Conservation (phyloP, 164 flowering plant genomes). For the Stephania cephalantha region DNA sequence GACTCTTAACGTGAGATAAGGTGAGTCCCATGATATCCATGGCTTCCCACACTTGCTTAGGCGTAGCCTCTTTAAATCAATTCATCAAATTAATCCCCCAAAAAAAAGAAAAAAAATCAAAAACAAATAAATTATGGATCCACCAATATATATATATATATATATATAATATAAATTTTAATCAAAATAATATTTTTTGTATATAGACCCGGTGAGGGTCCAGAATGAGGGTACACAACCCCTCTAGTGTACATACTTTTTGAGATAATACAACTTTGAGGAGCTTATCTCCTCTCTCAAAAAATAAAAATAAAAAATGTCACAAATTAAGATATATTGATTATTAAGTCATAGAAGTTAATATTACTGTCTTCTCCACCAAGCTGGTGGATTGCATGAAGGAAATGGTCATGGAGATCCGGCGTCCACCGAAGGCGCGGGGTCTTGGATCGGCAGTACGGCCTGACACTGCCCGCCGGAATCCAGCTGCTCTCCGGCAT, state of each 20-base stretch:
- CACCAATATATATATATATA: too few species aligned
- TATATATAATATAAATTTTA: too few species aligned
- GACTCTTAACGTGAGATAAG: conserved; percentile 39
- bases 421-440: conserved; percentile 20
- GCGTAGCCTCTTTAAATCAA: conserved; percentile 35
- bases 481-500: conserved; percentile 5
- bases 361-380: conserved; percentile 20
- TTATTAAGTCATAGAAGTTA: too few species aligned
- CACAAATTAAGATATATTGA: background rate
- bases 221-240: background rate
- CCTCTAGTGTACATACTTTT: too few species aligned
- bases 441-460: conserved; percentile 14
- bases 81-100: background rate
- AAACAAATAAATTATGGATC: background rate
- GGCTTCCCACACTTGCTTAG: conserved; percentile 27
- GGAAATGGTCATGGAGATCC: conserved; percentile 16
- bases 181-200: too few species aligned
- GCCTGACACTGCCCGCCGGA: conserved; percentile 8
- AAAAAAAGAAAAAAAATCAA: background rate
- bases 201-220: too few species aligned
- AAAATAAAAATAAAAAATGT: background rate
- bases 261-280: too few species aligned
- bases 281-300: background rate
- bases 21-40: conserved; percentile 32
- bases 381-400: conserved; percentile 13